These are phyloP conservation scores for Tylopilus sp. DNA, from an alignment of 768 basidiomycete genomes.

Conservation along the genomic window DNA sequence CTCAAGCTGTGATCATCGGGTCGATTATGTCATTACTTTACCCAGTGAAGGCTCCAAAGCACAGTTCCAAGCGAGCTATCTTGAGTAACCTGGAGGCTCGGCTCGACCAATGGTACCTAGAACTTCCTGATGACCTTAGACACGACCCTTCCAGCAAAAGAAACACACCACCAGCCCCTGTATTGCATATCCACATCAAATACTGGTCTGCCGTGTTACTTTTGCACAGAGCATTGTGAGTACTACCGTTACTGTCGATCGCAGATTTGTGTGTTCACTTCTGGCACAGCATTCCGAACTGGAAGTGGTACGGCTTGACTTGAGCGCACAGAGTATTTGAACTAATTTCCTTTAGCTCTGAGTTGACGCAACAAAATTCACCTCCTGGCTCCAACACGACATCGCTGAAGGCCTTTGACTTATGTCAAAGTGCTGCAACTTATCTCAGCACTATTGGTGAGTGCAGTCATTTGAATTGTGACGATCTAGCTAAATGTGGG, in stretches of 20 bases:
- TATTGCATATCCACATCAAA: slow-evolving; percentile 66
- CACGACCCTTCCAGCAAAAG: slow-evolving; percentile 56
- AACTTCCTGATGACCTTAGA: slow-evolving; percentile 59
- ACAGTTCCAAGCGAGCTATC: slow-evolving; percentile 44
- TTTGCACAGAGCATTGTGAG: slow-evolving; percentile 78
- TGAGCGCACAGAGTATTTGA: neutral
- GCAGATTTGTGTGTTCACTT: slow-evolving; percentile 9
- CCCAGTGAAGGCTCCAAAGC: slow-evolving; percentile 54
- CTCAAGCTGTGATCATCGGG: slow-evolving; percentile 60
- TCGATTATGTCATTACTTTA: slow-evolving; percentile 66
- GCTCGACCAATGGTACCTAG: slow-evolving; percentile 72
- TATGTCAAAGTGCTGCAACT: slow-evolving; percentile 69
- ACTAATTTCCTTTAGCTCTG: slow-evolving; percentile 32
- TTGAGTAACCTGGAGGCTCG: slow-evolving; percentile 58
- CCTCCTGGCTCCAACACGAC: slow-evolving; percentile 35
- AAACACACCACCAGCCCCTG: slow-evolving; percentile 50
- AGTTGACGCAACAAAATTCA: slow-evolving; percentile 44
- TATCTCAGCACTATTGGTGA: slow-evolving; percentile 66
- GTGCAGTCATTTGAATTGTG: slow-evolving; percentile 3
- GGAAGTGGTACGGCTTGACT: slow-evolving; percentile 48
- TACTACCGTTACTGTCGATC: slow-evolving; percentile 14
- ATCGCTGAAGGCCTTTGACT: slow-evolving; percentile 67
- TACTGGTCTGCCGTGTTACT: slow-evolving; percentile 76
- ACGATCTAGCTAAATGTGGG: neutral
- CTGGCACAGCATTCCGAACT: slow-evolving; percentile 61